A percentile compares a stretch with the other conserved stretches of the same genome.
phyloP scores from a whole-genome alignment of 2,329 filamentous ascomycete species.

The Chalara sp. region DNA sequence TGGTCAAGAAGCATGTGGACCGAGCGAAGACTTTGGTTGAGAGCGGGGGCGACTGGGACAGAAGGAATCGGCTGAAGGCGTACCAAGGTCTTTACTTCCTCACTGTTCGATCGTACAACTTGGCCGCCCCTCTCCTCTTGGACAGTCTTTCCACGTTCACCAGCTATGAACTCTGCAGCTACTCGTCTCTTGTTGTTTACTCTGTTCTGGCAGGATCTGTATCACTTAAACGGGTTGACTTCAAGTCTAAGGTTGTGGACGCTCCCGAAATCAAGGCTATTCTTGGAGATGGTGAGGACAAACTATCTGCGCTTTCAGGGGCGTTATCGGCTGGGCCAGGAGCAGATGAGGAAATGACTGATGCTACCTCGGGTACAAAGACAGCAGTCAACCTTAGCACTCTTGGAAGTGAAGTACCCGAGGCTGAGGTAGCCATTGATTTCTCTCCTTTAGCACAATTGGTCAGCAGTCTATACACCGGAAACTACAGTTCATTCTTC shows the following conservation, averaged over 20 bases:
- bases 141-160: slow-evolving; percentile 98
- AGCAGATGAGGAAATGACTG: slow-evolving; percentile 71
- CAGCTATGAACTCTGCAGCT: slow-evolving; percentile 96
- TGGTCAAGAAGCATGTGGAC: slow-evolving; percentile 91
- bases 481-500: slow-evolving; percentile 94
- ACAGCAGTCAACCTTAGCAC: slow-evolving; percentile 84
- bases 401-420: slow-evolving; percentile 66
- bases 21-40: slow-evolving; percentile 87
- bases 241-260: slow-evolving; percentile 98
- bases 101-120: slow-evolving; percentile 83
- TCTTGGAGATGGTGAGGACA: slow-evolving; percentile 82
- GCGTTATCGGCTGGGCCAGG: slow-evolving; percentile 75
- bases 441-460: slow-evolving; percentile 83
- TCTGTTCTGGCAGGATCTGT: slow-evolving; percentile 91
- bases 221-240: slow-evolving; percentile 92
- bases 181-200: slow-evolving; percentile 91
- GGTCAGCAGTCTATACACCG: slow-evolving; percentile 86
- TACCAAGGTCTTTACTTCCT: slow-evolving; percentile 94
- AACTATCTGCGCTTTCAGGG: slow-evolving; percentile 74
- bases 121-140: slow-evolving; percentile 85
- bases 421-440: slow-evolving; percentile 77
- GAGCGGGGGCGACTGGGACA: slow-evolving; percentile 95
- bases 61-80: slow-evolving; percentile 95
- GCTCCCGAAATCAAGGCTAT: slow-evolving; percentile 98
- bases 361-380: slow-evolving; percentile 49